phyloP scores from a whole-genome alignment of 1,139 yeast genomes.

The Lodderomyces orthopsilosis region DNA sequence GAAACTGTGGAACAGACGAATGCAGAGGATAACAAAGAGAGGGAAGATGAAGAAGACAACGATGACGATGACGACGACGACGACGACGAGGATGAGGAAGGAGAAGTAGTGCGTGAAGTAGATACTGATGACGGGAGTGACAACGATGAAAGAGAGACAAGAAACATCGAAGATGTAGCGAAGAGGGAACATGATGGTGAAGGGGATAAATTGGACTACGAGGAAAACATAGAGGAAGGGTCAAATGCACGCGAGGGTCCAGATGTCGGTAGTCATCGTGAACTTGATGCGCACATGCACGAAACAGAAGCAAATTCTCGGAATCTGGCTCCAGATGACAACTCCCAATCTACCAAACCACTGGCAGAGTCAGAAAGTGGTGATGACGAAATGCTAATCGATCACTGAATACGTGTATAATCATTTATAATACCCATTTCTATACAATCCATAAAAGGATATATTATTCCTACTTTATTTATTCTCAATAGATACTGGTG shows the following conservation, averaged over 20 bases:
- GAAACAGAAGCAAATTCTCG: not conserved
- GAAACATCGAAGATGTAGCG: conserved; percentile 6
- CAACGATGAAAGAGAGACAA: conserved; percentile 9
- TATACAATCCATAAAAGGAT: not conserved
- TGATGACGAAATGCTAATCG: conserved; percentile 18
- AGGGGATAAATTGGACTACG: conserved; percentile 9
- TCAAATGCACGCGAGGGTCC: conserved; percentile 11
- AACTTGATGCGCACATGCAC: conserved; percentile 4
- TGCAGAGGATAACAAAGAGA: conserved; percentile 10
- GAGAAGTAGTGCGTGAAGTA: conserved; percentile 12
- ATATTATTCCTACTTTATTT: not conserved
- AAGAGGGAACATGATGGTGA: conserved; percentile 9
- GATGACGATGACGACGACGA: conserved; percentile 14
- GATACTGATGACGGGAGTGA: conserved; percentile 14
- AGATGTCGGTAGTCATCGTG: conserved; percentile 12
- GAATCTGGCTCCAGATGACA: not conserved
- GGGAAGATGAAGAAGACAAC: conserved; percentile 12
- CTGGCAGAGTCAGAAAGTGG: not conserved
- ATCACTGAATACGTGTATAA: conserved; percentile 10
- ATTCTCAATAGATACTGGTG: not conserved
- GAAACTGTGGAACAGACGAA: conserved; percentile 31
- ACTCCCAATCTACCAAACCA: not conserved
- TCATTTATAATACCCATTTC: not conserved
- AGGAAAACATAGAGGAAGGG: conserved; percentile 10
- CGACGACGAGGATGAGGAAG: conserved; percentile 12